Conservation (phyloP, 78 protist genomes). For the Dictyostelium brefeldianum region DNA sequence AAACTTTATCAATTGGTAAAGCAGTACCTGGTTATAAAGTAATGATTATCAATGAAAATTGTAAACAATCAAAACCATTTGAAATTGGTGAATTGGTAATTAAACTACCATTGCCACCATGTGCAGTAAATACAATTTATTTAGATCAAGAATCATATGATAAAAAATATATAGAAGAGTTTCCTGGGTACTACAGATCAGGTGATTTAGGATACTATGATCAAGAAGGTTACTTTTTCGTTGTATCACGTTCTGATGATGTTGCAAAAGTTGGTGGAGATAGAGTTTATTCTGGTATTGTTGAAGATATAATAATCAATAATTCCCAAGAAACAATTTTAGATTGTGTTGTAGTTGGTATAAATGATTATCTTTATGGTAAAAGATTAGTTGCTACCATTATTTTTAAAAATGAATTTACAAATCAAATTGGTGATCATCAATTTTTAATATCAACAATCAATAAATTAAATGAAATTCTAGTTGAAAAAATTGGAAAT, state of each 20-base stretch:
- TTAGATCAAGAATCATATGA: neutral
- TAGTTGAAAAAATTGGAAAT: neutral
- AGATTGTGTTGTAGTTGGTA: neutral
- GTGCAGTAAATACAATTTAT: neutral
- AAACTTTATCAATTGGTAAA: constrained; percentile 6
- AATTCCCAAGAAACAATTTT: neutral
- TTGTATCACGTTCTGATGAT: neutral
- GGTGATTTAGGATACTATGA: neutral
- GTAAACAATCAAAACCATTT: neutral
- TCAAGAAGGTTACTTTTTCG: neutral
- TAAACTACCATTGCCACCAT: constrained; percentile 83
- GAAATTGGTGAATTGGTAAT: neutral
- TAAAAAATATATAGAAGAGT: neutral
- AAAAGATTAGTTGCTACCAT: neutral
- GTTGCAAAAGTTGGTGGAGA: neutral
- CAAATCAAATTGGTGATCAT: neutral
- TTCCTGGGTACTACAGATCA: neutral
- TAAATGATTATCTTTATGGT: neutral
- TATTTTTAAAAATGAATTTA: neutral
- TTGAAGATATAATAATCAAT: neutral
- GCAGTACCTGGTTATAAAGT: constrained; percentile 82
- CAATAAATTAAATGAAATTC: neutral
- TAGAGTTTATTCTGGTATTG: neutral
- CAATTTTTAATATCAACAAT: neutral
- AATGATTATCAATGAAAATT: too few relatives aligned